phyloP scores from a whole-genome alignment of 345 rosid species.

The Euphorbia pulcherrima region DNA sequence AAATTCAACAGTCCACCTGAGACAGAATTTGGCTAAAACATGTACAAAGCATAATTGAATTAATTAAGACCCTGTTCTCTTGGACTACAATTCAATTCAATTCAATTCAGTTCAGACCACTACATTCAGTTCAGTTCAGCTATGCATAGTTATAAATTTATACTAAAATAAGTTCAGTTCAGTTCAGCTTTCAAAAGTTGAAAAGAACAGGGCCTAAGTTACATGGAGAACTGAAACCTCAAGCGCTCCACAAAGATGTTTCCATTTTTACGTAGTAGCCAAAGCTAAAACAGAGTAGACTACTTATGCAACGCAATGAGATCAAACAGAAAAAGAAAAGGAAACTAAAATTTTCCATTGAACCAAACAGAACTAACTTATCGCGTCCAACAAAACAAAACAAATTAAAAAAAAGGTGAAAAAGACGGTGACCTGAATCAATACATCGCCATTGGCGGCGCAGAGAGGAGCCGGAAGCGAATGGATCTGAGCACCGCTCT shows the following conservation, averaged over 20 bases:
- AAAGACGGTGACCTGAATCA: conserved; percentile 49
- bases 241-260: neutral
- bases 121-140: too few relatives aligned
- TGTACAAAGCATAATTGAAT: neutral
- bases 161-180: too few relatives aligned
- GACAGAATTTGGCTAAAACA: neutral
- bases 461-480: conserved; percentile 55
- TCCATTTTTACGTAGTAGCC: neutral
- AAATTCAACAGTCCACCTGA: neutral
- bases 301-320: neutral
- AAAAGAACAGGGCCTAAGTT: too few relatives aligned
- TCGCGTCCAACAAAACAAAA: neutral
- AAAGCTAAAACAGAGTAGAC: neutral
- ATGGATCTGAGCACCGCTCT: conserved; percentile 50
- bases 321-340: neutral
- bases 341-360: neutral
- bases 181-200: too few relatives aligned
- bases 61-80: too few relatives aligned
- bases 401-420: neutral
- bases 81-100: too few relatives aligned
- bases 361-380: neutral
- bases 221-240: neutral
- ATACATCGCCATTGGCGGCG: conserved; percentile 37
- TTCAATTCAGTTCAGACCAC: too few relatives aligned
- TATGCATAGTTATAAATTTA: too few relatives aligned